Evolutionary conservation across 176 grass and related monocot genomes (phyloP), one percentile per base, ranked within the genome.

Genomic region (Bromus sterilis): DNA sequence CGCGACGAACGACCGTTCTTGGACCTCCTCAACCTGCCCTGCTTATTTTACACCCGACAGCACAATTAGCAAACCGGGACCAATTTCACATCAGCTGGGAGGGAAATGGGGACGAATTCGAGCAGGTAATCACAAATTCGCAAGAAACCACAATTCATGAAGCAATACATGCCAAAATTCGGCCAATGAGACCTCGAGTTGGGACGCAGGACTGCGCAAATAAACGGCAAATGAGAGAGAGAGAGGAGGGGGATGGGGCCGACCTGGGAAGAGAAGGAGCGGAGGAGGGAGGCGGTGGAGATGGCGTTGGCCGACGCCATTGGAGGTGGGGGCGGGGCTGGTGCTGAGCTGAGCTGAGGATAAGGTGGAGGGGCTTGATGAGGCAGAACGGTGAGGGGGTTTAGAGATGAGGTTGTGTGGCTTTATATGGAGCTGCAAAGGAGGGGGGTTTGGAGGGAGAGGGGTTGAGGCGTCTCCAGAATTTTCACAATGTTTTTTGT

Each of bases 271-370:
- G 79, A 82, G 66, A 87, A 85, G 16, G 85, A 73, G 14, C 34
- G 61, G 26, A 89, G 36, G 49, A 86, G 80, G 71, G 83, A 81
- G 61, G 86, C 76, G n/a, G 80, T 77, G 71, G 76, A 94, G 80
- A 91, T 86, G 79, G 91, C 79, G 70, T 94, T 90, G 16, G 85
- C 37, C 15, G 82, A 79, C 51, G 91, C 88, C 88, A 94, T 91
- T 80, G 6, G 78, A 42, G 9, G 43, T 0, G 31, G 43, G 28
- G 25, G 18, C 14, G 63, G 42, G 48, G 29, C 44, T 21, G 13
- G 5, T 32, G 30, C 3, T 35, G 63, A 23, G n/a, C 13, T 35
- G 28, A 26, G 66, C 0, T 32, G 69, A 85, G 77, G 87, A 89
- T 89, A 89, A 85, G 74, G 73, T 70, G 46, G 11, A 72, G 66